Evolutionary conservation across 2,329 filamentous ascomycete species (phyloP).

Genomic region (Phaeophleospora eucalypticola): DNA sequence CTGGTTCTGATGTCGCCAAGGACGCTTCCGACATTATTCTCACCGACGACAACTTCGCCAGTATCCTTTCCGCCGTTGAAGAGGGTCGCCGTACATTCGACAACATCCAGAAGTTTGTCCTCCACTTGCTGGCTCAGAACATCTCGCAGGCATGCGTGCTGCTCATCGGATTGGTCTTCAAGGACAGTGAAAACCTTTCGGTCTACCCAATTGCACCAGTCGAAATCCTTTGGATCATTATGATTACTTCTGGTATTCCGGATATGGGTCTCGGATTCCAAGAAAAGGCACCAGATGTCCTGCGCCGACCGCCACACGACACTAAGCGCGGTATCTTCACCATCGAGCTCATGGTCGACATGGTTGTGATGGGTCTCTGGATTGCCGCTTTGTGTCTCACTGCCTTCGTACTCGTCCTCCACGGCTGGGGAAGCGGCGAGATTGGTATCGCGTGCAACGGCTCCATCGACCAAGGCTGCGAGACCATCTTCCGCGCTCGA

Average conservation of each 20-base stretch:
- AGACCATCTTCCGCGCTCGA: slow-evolving; percentile 65
- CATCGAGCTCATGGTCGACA: slow-evolving; percentile 71
- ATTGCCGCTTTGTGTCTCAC: slow-evolving; percentile 64
- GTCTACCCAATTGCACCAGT: slow-evolving; percentile 84
- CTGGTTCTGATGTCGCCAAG: slow-evolving; percentile 80
- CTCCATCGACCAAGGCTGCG: slow-evolving; percentile 51
- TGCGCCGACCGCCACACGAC: slow-evolving; percentile 74
- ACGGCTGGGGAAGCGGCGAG: slow-evolving; percentile 49
- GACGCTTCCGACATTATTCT: slow-evolving; percentile 79
- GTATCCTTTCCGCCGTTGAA: slow-evolving; percentile 76
- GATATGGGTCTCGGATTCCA: slow-evolving; percentile 86
- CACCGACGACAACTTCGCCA: slow-evolving; percentile 84
- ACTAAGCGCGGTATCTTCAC: slow-evolving; percentile 68
- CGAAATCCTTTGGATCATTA: slow-evolving; percentile 87
- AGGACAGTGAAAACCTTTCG: slow-evolving; percentile 65
- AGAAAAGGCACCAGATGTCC: slow-evolving; percentile 68
- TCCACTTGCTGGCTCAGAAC: slow-evolving; percentile 94
- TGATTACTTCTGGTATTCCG: slow-evolving; percentile 82
- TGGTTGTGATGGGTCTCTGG: slow-evolving; percentile 72
- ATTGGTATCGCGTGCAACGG: slow-evolving; percentile 61
- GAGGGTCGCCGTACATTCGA: slow-evolving; percentile 82
- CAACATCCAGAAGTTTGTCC: slow-evolving; percentile 83
- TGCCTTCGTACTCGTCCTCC: slow-evolving; percentile 62
- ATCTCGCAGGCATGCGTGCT: slow-evolving; percentile 80
- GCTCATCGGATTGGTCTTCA: slow-evolving; percentile 76